Percentiles rank a stretch among this genome's conserved stretches.
Evolutionary conservation across 805 yeast genomes (phyloP).

Genomic region (Cyberlindnera meyerae): DNA sequence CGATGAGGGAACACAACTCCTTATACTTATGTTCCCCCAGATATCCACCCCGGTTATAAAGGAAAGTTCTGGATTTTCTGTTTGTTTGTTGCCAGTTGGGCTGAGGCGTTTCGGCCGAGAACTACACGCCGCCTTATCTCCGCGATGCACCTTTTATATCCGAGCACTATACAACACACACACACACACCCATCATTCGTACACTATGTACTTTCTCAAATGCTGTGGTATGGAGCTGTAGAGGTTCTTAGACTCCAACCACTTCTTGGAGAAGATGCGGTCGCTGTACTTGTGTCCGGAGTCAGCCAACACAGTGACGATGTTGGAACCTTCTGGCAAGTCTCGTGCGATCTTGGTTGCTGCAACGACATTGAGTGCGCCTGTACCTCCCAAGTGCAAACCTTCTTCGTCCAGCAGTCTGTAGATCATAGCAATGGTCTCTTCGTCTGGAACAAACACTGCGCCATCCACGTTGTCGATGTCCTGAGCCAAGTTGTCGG

Average conservation of each 20-base stretch:
- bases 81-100: too few relatives aligned
- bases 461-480: slow-evolving; percentile 77
- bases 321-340: slow-evolving; percentile 73
- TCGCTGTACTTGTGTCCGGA: slow-evolving; percentile 88
- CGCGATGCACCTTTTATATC: not conserved
- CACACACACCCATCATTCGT: slow-evolving; percentile 9
- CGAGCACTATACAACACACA: not conserved
- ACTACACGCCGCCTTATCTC: too few relatives aligned
- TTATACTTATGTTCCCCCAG: not conserved
- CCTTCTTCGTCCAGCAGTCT: slow-evolving; percentile 86
- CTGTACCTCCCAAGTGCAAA: slow-evolving; percentile 83
- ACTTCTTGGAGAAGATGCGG: slow-evolving; percentile 67
- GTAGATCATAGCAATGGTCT: slow-evolving; percentile 79
- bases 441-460: slow-evolving; percentile 68
- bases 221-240: slow-evolving; percentile 64
- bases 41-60: too few relatives aligned
- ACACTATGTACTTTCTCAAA: slow-evolving; percentile 60
- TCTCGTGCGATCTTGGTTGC: slow-evolving; percentile 71
- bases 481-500: slow-evolving; percentile 74
- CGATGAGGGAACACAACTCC: not conserved
- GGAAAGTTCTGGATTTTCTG: too few relatives aligned
- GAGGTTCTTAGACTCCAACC: slow-evolving; percentile 70
- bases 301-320: slow-evolving; percentile 87
- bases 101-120: too few relatives aligned
- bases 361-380: slow-evolving; percentile 86